Evolutionary conservation across 163 green algal species (phyloP), one percentile per base, ranked within the genome.

Genomic region (Scenedesmus sp.): DNA sequence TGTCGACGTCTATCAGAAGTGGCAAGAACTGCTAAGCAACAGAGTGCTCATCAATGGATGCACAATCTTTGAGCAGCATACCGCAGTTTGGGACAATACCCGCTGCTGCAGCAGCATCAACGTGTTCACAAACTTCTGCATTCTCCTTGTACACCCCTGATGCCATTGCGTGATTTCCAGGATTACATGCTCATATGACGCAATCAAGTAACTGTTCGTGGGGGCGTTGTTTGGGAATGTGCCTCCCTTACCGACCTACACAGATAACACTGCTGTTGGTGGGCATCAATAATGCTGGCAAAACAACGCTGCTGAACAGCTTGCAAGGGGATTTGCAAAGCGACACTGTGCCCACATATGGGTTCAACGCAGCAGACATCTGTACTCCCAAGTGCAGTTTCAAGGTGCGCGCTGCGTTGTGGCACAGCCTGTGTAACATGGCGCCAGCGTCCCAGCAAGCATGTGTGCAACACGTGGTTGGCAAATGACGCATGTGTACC

Each of bases 281-380:
- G 56, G 96, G 95, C 55, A 79, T 97, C 0, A 93, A 97, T 77
- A 94, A 95, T 56, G 94, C 95, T 3, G 96, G 96, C 54, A 97
- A 97, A 79, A 97, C 94, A 6, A 97, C 96, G 0, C 55, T 96
- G 1, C 76, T 96, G 1, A 94, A 96, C 84, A 94, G 86, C 12
- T 88, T 96, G 13, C 85, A 94, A 12, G 91, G 94, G 8, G 84
- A 94, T 56, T 56, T 93, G 6, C 85, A 94, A 8, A 83, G 91
- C 55, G 93, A 95, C 54, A 92, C 90, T 8, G 92, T 92, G 0
- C 95, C 93, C 12, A 89, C 26, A 0, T 82, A 62, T 52, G 62
- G 84, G 1, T 89, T 89, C 84, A 79, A n/a, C 34, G 23, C 10
- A 4, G 8, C 84, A 52, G 57, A 13, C 34, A 64, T 89, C 4